Evolutionary conservation across 2,329 filamentous ascomycete species (phyloP), one percentile per base, ranked within the genome.

Genomic region (Hyphodiscus sp.): DNA sequence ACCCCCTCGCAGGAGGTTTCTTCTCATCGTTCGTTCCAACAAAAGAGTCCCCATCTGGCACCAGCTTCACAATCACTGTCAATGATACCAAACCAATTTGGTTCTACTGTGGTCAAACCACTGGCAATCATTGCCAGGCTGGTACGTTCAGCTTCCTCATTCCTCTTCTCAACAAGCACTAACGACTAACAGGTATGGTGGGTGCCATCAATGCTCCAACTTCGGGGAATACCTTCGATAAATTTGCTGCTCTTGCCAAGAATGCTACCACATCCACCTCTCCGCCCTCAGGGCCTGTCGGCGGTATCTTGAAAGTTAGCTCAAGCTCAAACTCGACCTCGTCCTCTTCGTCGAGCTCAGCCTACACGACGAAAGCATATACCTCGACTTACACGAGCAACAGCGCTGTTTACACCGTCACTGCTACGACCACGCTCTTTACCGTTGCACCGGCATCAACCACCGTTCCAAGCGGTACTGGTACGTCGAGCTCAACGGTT

Each of bases 191-290:
- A 38, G 33, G 33, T n/a, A 38, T 38, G 33, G 69, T 71, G 2
- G 75, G 72, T 15, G 71, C 75, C 42, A 72, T 79, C 67, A 79
- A 79, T 67, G 60, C 61, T n/a, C 60, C 65, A 0, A 30, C 55
- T 0, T 53, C 60, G 1, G 70, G 70, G 47, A 72, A 71, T 58
- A 74, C 71, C 0, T 67, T 73, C 51, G 62, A 65, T 2, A 70
- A 68, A n/a, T 74, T 70, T 62, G 57, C 61, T 7, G 58, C 58
- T 6, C 63, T 68, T 9, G 71, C 71, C 2, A 61, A 65, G 43
- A 66, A 65, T 20, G 68, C 68, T 1, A 61, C 65, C 0, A 58
- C 64, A 0, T 70, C 68, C 62, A 69, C 66, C 0, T 71, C 70
- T 47, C 67, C 68, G 1, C 58, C 67, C 0, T 50, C 61, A 7